phyloP scores from a whole-genome alignment of 805 yeast species.

The Yamadazyma olivae region DNA sequence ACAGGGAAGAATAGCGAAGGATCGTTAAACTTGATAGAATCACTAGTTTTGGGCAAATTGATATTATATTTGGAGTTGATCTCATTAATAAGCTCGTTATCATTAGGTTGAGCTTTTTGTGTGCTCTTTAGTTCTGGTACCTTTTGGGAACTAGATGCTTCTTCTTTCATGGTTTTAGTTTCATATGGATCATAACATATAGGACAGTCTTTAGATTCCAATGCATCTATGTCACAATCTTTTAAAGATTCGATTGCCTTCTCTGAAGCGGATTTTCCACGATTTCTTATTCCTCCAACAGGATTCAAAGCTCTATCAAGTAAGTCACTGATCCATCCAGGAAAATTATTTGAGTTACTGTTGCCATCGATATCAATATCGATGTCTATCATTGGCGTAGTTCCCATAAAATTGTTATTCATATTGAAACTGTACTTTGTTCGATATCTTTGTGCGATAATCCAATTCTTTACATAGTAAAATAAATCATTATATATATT shows the following conservation, averaged over 20 bases:
- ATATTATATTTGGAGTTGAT: not conserved
- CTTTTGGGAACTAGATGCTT: too few species aligned
- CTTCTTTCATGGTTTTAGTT: not conserved
- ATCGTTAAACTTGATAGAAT: slow-evolving; percentile 19
- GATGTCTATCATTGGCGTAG: slow-evolving; percentile 12
- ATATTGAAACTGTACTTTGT: not conserved
- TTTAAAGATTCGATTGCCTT: slow-evolving; percentile 36
- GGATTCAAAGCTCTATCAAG: slow-evolving; percentile 33
- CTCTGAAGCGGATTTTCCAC: slow-evolving; percentile 30
- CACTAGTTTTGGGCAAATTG: not conserved
- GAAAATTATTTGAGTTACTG: slow-evolving; percentile 19
- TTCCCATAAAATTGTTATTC: not conserved
- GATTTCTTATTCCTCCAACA: too few species aligned
- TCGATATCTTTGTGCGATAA: not conserved
- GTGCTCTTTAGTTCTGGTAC: too few species aligned
- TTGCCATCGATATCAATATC: slow-evolving; percentile 18
- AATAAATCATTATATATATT: too few species aligned
- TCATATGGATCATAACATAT: slow-evolving; percentile 40
- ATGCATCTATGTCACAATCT: slow-evolving; percentile 16
- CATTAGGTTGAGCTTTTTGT: not conserved
- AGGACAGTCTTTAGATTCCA: slow-evolving; percentile 29
- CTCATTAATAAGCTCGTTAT: not conserved
- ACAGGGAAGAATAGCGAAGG: slow-evolving; percentile 32
- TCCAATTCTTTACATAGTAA: too few species aligned
- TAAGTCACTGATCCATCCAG: slow-evolving; percentile 31